Base-by-base conservation (phyloP, 1,139 yeast species). In the Debaryomyces subglobosus region DNA sequence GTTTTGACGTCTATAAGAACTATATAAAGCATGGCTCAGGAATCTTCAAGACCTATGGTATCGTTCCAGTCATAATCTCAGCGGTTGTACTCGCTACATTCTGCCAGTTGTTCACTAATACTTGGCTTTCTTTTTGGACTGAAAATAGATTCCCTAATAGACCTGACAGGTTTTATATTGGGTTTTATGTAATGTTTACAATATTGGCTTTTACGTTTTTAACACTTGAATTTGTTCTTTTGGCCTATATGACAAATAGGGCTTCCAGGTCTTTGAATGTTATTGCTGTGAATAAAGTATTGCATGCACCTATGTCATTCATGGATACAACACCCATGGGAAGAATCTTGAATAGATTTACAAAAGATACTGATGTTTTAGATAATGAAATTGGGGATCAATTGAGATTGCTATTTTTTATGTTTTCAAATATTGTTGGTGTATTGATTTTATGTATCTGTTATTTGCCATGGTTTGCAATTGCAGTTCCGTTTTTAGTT, bases 91-190 rank as follows among this genome's bases (percentile, higher is more conserved):
- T 77, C 3, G 56, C 81, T 10, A 79, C 90, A 0, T 89, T 88
- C 60, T 73, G 78, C 52, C 78, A 74, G 46, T 65, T 88, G 36
- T 87, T 89, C 62, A 77, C 88, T 33, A 87, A 86, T 57, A 85
- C 86, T 18, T 91, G 96, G 96, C 73, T 91, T 52, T 85, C 96
- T 0, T 91, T 81, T 65, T 91, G 97, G 97, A 77, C 87, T 3
- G 79, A 77, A 18, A 46, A 72, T 46, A 84, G 79, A 62, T 89
- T 86, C 59, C 49, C 60, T 1, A 61, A 60, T 15, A 68, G 77
- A 45, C 55, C 80, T 1, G 70, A 77, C 44, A 78, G 79, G 3
- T 81, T 82, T 55, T 91, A 90, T 64, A 86, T 89, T 69, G 96
- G 90, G 2, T 52, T 86, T 32, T 87, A 86, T 58, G 81, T 84